A percentile compares a stretch with the other conserved stretches of the same genome.
Conservation (phyloP, 2,329 filamentous ascomycete genomes). For the Claviceps pazoutovae region DNA sequence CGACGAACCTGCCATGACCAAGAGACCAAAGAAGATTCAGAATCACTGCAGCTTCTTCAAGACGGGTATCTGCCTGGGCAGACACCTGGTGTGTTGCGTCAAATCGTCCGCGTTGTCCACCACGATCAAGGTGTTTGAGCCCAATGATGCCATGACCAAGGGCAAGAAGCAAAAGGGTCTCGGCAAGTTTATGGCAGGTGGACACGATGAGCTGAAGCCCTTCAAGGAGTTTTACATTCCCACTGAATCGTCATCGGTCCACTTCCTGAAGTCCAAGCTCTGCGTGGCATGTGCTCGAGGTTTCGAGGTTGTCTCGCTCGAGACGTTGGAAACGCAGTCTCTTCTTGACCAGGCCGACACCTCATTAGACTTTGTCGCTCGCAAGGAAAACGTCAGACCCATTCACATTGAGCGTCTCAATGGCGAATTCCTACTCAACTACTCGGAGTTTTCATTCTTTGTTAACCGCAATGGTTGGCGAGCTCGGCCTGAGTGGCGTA, state of each 20-base stretch:
- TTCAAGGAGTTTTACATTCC: constrained; percentile 99
- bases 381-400: constrained; percentile 84
- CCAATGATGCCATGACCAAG: constrained; percentile 85
- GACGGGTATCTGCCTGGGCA: constrained; percentile 82
- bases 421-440: constrained; percentile 93
- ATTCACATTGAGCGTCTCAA: constrained; percentile 96
- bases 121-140: constrained; percentile 98
- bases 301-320: constrained; percentile 91
- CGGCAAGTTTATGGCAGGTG: constrained; percentile 84
- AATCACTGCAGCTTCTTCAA: constrained; percentile 99
- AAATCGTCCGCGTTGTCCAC: constrained; percentile 88
- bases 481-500: constrained; percentile 88
- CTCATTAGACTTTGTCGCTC: constrained; percentile 88
- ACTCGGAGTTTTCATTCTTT: constrained; percentile 98
- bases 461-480: constrained; percentile 98
- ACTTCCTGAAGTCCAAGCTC: constrained; percentile 91
- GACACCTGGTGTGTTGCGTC: constrained; percentile 90
- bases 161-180: constrained; percentile 93
- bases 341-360: constrained; percentile 95
- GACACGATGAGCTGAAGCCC: constrained; percentile 87
- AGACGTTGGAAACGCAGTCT: constrained; percentile 96
- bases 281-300: constrained; percentile 92
- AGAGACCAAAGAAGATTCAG: constrained; percentile 88
- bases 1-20: constrained; percentile 65
- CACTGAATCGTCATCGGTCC: constrained; percentile 93